Evolutionary conservation across 805 yeast species (phyloP).

Genomic region (Citeromyces matritensis): DNA sequence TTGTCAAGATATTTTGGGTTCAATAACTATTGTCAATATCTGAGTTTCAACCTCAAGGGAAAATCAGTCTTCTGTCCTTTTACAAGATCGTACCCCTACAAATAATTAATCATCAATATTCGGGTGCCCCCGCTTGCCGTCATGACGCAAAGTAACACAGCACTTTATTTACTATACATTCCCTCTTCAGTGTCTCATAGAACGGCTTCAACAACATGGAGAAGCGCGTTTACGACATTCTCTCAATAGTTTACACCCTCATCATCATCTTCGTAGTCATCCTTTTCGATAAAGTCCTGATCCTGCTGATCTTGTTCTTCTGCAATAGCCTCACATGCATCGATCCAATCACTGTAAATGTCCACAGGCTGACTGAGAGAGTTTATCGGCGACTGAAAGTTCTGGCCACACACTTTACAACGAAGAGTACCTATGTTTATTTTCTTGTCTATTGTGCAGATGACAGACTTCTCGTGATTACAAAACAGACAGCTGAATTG

Average conservation of each 20-base stretch:
- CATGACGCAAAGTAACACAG: too few relatives aligned
- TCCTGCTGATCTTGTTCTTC: slow-evolving; percentile 27
- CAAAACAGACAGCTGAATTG: slow-evolving; percentile 87
- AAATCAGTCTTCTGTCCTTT: too few relatives aligned
- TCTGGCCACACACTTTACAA: slow-evolving; percentile 91
- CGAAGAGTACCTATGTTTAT: slow-evolving; percentile 68
- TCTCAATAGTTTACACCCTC: slow-evolving; percentile 7
- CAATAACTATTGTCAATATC: too few relatives aligned
- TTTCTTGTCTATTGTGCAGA: slow-evolving; percentile 79
- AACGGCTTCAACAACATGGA: too few relatives aligned
- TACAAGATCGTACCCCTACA: too few relatives aligned
- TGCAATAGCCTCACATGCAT: slow-evolving; percentile 84
- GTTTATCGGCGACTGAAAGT: slow-evolving; percentile 79
- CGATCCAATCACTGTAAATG: slow-evolving; percentile 95
- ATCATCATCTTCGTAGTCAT: slow-evolving; percentile 12
- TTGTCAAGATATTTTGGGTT: too few relatives aligned
- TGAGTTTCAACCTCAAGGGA: too few relatives aligned
- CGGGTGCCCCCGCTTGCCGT: too few relatives aligned
- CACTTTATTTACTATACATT: too few relatives aligned
- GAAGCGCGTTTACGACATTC: too few relatives aligned
- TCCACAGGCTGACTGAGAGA: slow-evolving; percentile 83
- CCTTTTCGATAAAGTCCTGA: slow-evolving; percentile 17
- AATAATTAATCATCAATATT: too few relatives aligned
- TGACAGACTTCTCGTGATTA: slow-evolving; percentile 86
- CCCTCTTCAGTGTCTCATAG: too few relatives aligned